Evolutionary conservation across 208 protist genomes (phyloP).

Genomic region (Plasmodiophora brassicae): DNA sequence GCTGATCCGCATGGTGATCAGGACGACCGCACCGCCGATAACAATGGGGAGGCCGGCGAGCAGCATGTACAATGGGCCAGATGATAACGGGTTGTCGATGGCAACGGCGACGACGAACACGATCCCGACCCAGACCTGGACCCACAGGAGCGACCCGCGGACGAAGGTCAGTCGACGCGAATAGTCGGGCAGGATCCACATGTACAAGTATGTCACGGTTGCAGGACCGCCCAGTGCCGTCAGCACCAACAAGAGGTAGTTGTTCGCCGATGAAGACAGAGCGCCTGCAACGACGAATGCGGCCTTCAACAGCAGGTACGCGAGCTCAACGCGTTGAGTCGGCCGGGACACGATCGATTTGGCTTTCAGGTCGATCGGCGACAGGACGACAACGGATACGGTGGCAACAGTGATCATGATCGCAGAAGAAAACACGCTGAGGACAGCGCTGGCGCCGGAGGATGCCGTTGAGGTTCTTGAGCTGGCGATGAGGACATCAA

Average conservation of each 20-base stretch:
- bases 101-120: neutral
- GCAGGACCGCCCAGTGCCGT: neutral
- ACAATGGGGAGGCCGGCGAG: neutral
- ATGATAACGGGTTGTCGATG: neutral
- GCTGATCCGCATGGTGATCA: neutral
- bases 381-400: neutral
- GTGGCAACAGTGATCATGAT: neutral
- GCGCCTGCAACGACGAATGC: neutral
- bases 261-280: neutral
- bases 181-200: neutral
- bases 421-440: neutral
- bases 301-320: neutral
- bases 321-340: neutral
- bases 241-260: neutral
- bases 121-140: neutral
- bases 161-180: neutral
- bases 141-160: neutral
- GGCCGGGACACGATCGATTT: neutral
- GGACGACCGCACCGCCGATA: neutral
- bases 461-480: no score
- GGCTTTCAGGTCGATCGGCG: neutral
- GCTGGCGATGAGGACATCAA: neutral
- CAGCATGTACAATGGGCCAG: conserved; percentile 26
- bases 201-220: neutral
- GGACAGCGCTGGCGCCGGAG: neutral